Percentiles rank a stretch among this genome's conserved stretches.
Conservation (phyloP, 352 stramenopile genomes). For the Peronosclerospora sorghi region DNA sequence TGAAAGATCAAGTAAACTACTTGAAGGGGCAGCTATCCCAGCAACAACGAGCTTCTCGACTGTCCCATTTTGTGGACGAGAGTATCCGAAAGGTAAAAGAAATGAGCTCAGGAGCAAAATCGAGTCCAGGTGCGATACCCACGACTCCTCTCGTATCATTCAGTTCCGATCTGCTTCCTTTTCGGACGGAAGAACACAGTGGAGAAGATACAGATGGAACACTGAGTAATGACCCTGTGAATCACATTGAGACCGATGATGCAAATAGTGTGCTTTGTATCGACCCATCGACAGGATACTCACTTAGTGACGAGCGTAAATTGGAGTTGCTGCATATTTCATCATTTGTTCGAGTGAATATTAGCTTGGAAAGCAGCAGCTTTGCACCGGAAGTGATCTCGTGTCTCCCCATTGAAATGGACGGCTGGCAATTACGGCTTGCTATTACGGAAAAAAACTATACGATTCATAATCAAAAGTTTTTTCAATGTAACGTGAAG, state of each 20-base stretch:
- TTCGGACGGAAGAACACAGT: slow-evolving; percentile 26
- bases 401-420: slow-evolving; percentile 80
- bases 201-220: slow-evolving; percentile 34
- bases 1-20: slow-evolving; percentile 57
- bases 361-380: slow-evolving; percentile 71
- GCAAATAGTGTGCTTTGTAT: slow-evolving; percentile 32
- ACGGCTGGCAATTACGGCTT: slow-evolving; percentile 75
- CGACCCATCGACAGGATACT: slow-evolving; percentile 49
- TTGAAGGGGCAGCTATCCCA: slow-evolving; percentile 28
- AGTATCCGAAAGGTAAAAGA: slow-evolving; percentile 68
- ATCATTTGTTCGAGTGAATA: slow-evolving; percentile 67
- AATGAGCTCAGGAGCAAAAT: slow-evolving; percentile 51
- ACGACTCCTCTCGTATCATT: slow-evolving; percentile 20
- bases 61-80: slow-evolving; percentile 55
- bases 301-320: slow-evolving; percentile 52
- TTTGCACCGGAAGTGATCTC: slow-evolving; percentile 79
- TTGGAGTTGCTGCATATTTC: slow-evolving; percentile 59
- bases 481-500: slow-evolving; percentile 65
- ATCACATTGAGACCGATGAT: slow-evolving; percentile 52
- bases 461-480: slow-evolving; percentile 83
- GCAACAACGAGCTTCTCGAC: slow-evolving; percentile 29
- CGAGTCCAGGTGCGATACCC: slow-evolving; percentile 13
- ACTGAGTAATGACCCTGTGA: slow-evolving; percentile 28
- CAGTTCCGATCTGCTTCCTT: slow-evolving; percentile 21
- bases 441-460: slow-evolving; percentile 84